A percentile compares a stretch with the other conserved stretches of the same genome.
Conservation (phyloP, 768 basidiomycete species). For the Hortiboletus campestris region DNA sequence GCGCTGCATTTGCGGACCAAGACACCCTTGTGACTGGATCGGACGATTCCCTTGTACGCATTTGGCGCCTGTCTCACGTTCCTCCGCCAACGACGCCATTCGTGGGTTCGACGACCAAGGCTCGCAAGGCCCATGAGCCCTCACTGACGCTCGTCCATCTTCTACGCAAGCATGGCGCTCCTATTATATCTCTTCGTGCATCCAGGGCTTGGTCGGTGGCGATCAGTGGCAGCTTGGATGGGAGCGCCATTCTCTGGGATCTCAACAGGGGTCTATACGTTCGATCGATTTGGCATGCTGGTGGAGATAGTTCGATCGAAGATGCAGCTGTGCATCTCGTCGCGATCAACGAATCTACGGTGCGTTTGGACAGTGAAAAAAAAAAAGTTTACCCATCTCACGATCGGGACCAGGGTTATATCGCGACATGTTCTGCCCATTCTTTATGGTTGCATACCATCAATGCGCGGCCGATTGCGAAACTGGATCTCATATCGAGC, state of each 20-base stretch:
- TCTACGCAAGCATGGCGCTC: constrained; percentile 75
- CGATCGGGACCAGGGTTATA: constrained; percentile 63
- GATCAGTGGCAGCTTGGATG: constrained; percentile 83
- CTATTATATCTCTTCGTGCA: constrained; percentile 65
- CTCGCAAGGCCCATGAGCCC: constrained; percentile 24
- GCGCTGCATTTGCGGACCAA: constrained; percentile 75
- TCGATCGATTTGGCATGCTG: constrained; percentile 72
- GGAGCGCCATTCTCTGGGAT: constrained; percentile 88
- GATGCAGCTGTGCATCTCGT: constrained; percentile 57
- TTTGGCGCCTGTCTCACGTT: constrained; percentile 65
- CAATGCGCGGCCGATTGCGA: constrained; percentile 77
- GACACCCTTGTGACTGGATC: constrained; percentile 78
- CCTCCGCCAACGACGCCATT: constrained; percentile 17
- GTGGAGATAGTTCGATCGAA: constrained; percentile 22
- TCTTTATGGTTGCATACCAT: constrained; percentile 81
- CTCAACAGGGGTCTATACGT: constrained; percentile 81
- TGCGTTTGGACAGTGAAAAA: constrained; percentile 41
- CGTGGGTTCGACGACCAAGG: constrained; percentile 17
- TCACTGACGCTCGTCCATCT: constrained; percentile 58
- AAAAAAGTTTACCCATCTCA: neutral
- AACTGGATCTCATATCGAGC: constrained; percentile 54
- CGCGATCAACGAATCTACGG: constrained; percentile 84
- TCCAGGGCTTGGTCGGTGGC: constrained; percentile 81
- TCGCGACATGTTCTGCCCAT: constrained; percentile 75
- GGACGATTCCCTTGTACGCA: constrained; percentile 73